phyloP scores from a whole-genome alignment of 441 rosid genomes.

The Omphalea diandra region DNA sequence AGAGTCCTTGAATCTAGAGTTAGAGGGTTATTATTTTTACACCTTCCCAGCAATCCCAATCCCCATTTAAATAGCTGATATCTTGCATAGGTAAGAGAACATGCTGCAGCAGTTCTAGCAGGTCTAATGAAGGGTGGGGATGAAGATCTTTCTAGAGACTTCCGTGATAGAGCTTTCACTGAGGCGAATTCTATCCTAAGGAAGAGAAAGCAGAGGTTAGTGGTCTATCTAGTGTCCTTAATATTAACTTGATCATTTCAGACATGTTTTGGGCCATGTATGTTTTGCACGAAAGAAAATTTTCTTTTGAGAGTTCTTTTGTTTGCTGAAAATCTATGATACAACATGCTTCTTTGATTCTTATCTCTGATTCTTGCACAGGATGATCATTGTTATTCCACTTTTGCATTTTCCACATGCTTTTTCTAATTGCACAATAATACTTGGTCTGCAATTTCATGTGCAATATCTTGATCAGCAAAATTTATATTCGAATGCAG shows the following conservation, averaged over 20 bases:
- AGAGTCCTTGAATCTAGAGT: slow-evolving; percentile 6
- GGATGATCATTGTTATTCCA: not conserved
- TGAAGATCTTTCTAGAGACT: slow-evolving; percentile 75
- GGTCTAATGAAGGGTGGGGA: slow-evolving; percentile 97
- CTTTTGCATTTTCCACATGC: not conserved
- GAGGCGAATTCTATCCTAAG: slow-evolving; percentile 67
- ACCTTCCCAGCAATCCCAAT: slow-evolving; percentile 1
- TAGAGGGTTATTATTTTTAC: slow-evolving; percentile 4
- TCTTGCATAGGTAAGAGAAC: slow-evolving; percentile 85
- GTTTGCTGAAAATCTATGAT: not conserved
- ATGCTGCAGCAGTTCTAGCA: slow-evolving; percentile 96
- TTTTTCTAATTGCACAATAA: not conserved
- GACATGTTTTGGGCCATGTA: not conserved
- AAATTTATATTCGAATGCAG: slow-evolving; percentile 41
- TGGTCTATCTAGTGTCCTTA: not conserved
- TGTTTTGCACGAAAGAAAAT: too few relatives aligned
- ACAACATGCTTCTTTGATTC: not conserved
- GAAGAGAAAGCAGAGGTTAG: slow-evolving; percentile 66
- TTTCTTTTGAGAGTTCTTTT: not conserved
- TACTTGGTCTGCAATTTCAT: slow-evolving; percentile 13
- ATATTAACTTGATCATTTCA: slow-evolving; percentile 1
- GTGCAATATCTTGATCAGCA: slow-evolving; percentile 8
- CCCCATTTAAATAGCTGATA: slow-evolving; percentile 21
- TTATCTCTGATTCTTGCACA: not conserved
- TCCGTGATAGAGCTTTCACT: slow-evolving; percentile 79